Percentiles rank a stretch among this genome's conserved stretches.
These are phyloP conservation scores for Parmales sp. DNA, from an alignment of 108 stramenopile species.

Conservation along the genomic window DNA sequence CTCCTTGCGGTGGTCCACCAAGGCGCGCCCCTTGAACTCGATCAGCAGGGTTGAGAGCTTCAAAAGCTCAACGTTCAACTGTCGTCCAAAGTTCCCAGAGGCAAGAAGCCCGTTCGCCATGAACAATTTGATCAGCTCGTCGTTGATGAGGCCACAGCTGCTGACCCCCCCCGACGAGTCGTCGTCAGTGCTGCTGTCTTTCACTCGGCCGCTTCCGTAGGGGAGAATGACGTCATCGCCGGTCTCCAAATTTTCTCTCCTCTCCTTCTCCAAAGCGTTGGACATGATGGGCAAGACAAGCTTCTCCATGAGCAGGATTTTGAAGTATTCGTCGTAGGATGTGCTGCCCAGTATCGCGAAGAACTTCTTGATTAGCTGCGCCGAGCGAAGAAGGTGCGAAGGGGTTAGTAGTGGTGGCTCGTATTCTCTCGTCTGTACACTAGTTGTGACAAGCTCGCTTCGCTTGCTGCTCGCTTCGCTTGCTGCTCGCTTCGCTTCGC, in stretches of 20 bases:
- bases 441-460: too few relatives aligned
- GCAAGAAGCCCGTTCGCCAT: background rate
- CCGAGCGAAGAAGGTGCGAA: too few relatives aligned
- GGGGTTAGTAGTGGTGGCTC: too few relatives aligned
- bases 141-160: background rate
- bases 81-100: conserved; percentile 2
- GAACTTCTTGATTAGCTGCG: conserved; percentile 60
- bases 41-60: conserved; percentile 67
- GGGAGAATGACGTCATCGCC: background rate
- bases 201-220: background rate
- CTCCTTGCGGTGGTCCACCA: conserved; percentile 53
- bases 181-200: background rate
- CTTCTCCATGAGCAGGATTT: conserved; percentile 52
- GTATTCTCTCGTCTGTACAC: too few relatives aligned
- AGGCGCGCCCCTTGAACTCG: conserved; percentile 44
- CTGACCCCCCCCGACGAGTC: background rate
- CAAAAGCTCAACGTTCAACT: conserved; percentile 71
- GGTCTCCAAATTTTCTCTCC: background rate
- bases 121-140: background rate
- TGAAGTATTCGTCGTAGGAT: conserved; percentile 62
- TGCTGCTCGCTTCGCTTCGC: too few relatives aligned
- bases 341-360: conserved; percentile 56
- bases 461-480: too few relatives aligned
- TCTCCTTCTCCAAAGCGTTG: background rate
- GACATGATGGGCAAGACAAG: conserved; percentile 58